Evolutionary conservation across 164 flowering plant species (phyloP).

Genomic region (Macadamia integrifolia): DNA sequence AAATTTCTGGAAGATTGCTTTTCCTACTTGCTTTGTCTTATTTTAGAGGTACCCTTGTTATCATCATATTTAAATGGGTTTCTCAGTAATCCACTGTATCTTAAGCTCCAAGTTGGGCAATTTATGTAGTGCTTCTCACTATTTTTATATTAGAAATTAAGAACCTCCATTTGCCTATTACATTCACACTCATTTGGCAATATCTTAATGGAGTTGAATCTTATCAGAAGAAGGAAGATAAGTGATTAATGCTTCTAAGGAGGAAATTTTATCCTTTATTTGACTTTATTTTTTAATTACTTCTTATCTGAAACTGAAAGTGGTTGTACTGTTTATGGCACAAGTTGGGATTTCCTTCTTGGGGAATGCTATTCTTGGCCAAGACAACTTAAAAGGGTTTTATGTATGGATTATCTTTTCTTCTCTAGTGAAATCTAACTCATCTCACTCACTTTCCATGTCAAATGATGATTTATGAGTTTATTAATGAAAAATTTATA

Average conservation of each 20-base stretch:
- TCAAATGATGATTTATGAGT: neutral
- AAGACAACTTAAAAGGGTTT: neutral
- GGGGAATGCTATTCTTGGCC: neutral
- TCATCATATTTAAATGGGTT: conserved; percentile 4
- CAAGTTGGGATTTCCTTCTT: conserved; percentile 2
- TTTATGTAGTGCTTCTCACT: conserved; percentile 1
- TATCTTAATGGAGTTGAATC: conserved; percentile 17
- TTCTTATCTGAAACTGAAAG: neutral
- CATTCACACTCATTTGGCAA: conserved; percentile 11
- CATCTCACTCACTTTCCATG: neutral
- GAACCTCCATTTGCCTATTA: conserved; percentile 4
- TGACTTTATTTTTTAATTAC: conserved; percentile 13
- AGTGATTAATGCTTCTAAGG: conserved; percentile 4
- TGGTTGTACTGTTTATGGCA: neutral
- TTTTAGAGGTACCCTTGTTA: conserved; percentile 8
- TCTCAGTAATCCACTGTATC: neutral
- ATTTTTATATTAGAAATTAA: neutral
- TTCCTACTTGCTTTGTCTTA: conserved; percentile 2
- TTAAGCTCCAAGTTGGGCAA: conserved; percentile 14
- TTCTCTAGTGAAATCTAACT: neutral
- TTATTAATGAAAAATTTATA: neutral
- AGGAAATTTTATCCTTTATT: neutral
- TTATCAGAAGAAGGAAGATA: conserved; percentile 6
- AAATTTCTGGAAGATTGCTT: conserved; percentile 5
- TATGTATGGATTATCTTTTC: too few species aligned